Base-by-base conservation (phyloP, 148 eudicot genomes). In the Amaranthus cruentus region DNA sequence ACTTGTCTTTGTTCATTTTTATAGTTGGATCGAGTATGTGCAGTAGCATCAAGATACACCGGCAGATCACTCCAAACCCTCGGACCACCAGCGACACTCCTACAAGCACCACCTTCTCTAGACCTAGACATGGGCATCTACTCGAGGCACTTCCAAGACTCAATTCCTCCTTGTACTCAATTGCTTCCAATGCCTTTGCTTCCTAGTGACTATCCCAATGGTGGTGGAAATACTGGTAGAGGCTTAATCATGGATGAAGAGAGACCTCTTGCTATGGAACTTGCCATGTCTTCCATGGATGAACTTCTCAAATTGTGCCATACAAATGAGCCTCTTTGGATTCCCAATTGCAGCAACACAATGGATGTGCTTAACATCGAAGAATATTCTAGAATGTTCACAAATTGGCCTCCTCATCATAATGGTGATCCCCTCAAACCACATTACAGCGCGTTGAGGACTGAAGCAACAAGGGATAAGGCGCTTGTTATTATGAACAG, bases 401-500 rank as follows among this genome's bases (percentile, higher is more conserved):
- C 89, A 28, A 28, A 28, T 9, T 85, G 93, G 89, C 65, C 88
- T 9, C 70, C 18, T 67, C 70, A 67, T 51, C 70, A 67, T 18
- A 2, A 28, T 28, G 73, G 73, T 60, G 75, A 73, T 18, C 64
- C 74, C 10, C 62, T 78, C 15, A 85, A 88, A 73, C 81, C 82
- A 42, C 82, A 80, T 9, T 66, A 71, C 12, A 66, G n/a, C 38
- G 90, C 79, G 59, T 52, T 84, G 52, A 87, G 87, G 86, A 68
- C 80, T 2, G 99, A 96, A 78, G 99, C 91, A 0, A 86, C 96
- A 3, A 80, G 94, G 11, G 84, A 83, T 58, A 82, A 78, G 5
- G 85, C 91, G 0, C 88, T 96, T 68, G 96, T 96, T 21, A 96
- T 96, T 9, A 96, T 96, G 92, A 96, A 96, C 42, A 92, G 96